Evolutionary conservation across 2,329 filamentous ascomycete genomes (phyloP).

Genomic region (Aspergillus sp.): DNA sequence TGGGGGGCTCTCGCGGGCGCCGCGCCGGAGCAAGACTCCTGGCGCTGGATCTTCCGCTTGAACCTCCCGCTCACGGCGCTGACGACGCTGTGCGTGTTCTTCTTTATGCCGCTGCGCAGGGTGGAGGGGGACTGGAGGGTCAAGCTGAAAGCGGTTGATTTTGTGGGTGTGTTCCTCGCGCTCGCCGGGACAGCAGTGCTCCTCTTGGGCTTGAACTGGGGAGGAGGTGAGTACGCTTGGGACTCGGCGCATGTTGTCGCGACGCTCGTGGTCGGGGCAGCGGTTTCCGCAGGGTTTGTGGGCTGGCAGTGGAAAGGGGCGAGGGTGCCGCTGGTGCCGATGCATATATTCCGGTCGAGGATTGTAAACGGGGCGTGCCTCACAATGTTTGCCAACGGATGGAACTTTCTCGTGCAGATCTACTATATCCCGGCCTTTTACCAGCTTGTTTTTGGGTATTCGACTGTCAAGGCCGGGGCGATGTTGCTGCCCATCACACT

Average conservation of each 20-base stretch:
- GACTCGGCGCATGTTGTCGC: conserved; percentile 45
- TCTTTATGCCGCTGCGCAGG: conserved; percentile 49
- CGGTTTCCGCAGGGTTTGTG: conserved; percentile 19
- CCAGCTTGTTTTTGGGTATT: conserved; percentile 44
- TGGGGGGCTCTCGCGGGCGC: conserved; percentile 44
- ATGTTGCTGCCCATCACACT: conserved; percentile 44
- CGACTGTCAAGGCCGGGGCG: conserved; percentile 40
- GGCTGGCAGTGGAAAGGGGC: conserved; percentile 27
- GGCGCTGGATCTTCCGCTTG: conserved; percentile 47
- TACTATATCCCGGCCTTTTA: conserved; percentile 56
- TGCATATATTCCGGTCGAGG: conserved; percentile 46
- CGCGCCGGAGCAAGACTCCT: conserved; percentile 37
- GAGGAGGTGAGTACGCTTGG: conserved; percentile 51
- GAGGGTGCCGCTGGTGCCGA: conserved; percentile 17
- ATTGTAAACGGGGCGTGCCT: conserved; percentile 49
- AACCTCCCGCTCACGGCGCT: conserved; percentile 46
- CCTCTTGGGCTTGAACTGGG: conserved; percentile 49
- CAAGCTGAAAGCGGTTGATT: conserved; percentile 46
- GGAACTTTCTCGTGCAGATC: conserved; percentile 51
- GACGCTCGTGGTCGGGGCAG: conserved; percentile 43
- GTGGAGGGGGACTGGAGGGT: conserved; percentile 44
- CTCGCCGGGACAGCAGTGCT: conserved; percentile 38
- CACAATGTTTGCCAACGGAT: conserved; percentile 51
- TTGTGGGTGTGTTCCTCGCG: conserved; percentile 39
- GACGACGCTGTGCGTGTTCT: conserved; percentile 40